Percentiles rank a stretch among this genome's conserved stretches.
These are phyloP conservation scores for Quercus cerris DNA, from an alignment of 306 rosid genomes.

Conservation along the genomic window DNA sequence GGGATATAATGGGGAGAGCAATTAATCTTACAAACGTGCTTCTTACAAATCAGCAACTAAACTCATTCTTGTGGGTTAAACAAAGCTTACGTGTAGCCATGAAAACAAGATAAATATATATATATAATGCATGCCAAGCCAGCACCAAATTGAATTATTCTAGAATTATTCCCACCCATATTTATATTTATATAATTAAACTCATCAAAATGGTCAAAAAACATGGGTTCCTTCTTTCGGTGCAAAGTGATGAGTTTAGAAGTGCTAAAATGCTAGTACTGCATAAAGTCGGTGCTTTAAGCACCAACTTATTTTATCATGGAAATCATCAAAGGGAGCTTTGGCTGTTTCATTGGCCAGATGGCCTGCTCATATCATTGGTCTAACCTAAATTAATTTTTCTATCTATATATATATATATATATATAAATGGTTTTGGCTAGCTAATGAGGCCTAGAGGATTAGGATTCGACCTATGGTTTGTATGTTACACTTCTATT, in stretches of 20 bases:
- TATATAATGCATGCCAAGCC: constrained; percentile 29
- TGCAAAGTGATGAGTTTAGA: constrained; percentile 33
- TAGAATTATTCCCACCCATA: neutral
- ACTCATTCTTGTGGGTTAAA: constrained; percentile 42
- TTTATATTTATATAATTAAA: neutral
- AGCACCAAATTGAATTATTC: constrained; percentile 7
- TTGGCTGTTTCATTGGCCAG: constrained; percentile 19
- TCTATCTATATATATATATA: no score
- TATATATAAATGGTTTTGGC: constrained; percentile 5
- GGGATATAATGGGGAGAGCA: constrained; percentile 23
- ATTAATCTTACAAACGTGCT: constrained; percentile 21
- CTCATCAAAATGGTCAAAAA: neutral
- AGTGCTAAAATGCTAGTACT: constrained; percentile 9
- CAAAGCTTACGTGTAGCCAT: constrained; percentile 34
- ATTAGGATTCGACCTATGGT: neutral
- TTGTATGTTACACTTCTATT: no score
- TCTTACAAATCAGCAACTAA: constrained; percentile 15
- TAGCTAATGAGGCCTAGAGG: constrained; percentile 28
- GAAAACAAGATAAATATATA: neutral
- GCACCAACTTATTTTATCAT: constrained; percentile 26
- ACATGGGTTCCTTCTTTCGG: constrained; percentile 23
- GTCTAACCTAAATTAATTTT: neutral
- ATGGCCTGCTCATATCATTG: constrained; percentile 28
- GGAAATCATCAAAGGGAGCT: constrained; percentile 41
- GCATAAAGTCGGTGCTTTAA: constrained; percentile 42